These are phyloP conservation scores for Bimuria novae-zelandiae DNA, from an alignment of 2,329 filamentous ascomycete species.

Conservation along the genomic window DNA sequence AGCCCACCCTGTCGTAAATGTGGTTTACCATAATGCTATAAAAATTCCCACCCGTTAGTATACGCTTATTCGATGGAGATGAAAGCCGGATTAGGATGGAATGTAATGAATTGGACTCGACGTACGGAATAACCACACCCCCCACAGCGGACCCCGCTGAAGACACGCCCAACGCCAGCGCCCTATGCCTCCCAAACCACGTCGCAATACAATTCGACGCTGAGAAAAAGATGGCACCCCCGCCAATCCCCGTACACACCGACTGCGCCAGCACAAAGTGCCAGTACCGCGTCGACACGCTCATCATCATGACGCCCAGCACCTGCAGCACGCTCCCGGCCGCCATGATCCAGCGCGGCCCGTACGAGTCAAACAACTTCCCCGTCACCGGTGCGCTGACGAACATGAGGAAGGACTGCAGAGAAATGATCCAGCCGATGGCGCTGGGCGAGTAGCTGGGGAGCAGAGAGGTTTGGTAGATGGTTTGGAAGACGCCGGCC, in stretches of 20 bases:
- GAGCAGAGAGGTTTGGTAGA: neutral
- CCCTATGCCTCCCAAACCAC: neutral
- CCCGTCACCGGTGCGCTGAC: neutral
- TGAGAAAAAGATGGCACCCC: neutral
- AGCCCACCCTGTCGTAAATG: neutral
- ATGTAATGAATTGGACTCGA: too few species aligned
- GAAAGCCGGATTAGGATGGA: too few species aligned
- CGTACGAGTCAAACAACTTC: neutral
- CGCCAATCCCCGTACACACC: neutral
- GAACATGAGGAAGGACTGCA: constrained; percentile 2
- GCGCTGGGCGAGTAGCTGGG: neutral
- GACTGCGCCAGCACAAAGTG: neutral
- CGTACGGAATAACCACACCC: neutral
- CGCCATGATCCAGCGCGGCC: neutral
- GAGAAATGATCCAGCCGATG: constrained; percentile 2
- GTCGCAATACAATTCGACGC: neutral
- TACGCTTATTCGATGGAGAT: neutral
- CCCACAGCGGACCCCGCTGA: neutral
- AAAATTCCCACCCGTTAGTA: neutral
- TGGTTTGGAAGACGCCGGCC: neutral
- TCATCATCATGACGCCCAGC: constrained; percentile 1
- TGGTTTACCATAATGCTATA: constrained; percentile 1
- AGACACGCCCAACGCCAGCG: neutral
- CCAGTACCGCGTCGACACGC: neutral
- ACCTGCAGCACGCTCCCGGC: neutral